Percentiles rank a stretch among this genome's conserved stretches.
Evolutionary conservation across 2,329 filamentous ascomycete genomes (phyloP).

Genomic region (Aureobasidium leucospermi): DNA sequence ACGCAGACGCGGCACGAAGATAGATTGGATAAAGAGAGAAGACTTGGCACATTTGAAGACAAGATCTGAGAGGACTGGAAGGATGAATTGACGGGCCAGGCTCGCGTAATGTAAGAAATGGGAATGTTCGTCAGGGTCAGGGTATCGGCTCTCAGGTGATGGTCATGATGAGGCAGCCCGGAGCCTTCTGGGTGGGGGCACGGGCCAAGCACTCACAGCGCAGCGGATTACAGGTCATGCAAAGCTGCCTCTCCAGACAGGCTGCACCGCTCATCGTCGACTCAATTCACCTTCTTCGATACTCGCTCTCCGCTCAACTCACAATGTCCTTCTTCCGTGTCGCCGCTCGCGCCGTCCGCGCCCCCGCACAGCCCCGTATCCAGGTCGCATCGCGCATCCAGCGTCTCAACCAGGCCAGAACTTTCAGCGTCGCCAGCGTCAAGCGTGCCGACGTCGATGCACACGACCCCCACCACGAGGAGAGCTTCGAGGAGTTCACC

Average conservation of each 20-base stretch:
- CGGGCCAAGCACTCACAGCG: background rate
- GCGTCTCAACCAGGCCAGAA: constrained; percentile 21
- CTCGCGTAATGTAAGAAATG: background rate
- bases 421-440: constrained; percentile 47
- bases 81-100: background rate
- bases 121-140: background rate
- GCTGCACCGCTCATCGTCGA: constrained; percentile 7
- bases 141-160: background rate
- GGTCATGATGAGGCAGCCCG: background rate
- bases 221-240: background rate
- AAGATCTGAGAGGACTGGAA: background rate
- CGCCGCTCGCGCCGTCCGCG: constrained; percentile 21
- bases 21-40: background rate
- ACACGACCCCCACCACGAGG: constrained; percentile 66
- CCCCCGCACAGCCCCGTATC: constrained; percentile 19
- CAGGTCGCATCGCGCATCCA: constrained; percentile 13
- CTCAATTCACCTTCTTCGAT: constrained; percentile 16
- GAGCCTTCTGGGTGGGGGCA: background rate
- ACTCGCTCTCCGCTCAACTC: constrained; percentile 7
- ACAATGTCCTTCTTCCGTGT: constrained; percentile 22
- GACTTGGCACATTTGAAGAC: background rate
- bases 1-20: background rate
- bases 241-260: background rate
- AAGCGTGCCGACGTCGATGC: constrained; percentile 28
- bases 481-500: constrained; percentile 98